Evolutionary conservation across 1,284 basidiomycete genomes (phyloP).

Genomic region (Rhodotorula sp.): DNA sequence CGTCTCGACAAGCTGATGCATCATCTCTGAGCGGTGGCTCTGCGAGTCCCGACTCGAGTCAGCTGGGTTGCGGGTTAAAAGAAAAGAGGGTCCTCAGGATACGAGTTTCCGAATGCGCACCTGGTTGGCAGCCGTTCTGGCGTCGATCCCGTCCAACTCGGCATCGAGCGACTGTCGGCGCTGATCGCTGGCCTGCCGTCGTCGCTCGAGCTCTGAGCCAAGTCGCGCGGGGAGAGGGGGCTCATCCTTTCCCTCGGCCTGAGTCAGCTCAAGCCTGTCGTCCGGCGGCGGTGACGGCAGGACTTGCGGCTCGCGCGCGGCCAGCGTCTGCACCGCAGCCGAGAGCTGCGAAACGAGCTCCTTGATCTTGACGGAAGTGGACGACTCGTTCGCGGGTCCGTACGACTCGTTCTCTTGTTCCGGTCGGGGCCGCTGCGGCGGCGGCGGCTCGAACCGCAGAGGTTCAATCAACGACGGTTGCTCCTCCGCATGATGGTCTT

Average conservation of each 20-base stretch:
- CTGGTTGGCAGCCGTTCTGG: not conserved
- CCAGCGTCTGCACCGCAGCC: conserved; percentile 22
- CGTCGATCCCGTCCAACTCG: conserved; percentile 60
- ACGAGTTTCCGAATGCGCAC: conserved; percentile 2
- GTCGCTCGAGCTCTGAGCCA: not conserved
- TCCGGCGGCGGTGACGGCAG: not conserved
- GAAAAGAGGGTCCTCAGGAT: too few species aligned
- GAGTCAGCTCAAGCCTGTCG: not conserved
- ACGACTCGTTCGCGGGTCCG: not conserved
- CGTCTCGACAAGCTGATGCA: conserved; percentile 25
- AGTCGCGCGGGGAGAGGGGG: not conserved
- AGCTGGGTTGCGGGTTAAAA: not conserved
- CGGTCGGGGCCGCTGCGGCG: not conserved
- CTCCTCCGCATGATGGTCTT: not conserved
- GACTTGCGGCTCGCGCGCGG: not conserved
- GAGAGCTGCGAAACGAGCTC: conserved; percentile 25
- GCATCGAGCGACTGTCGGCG: conserved; percentile 60
- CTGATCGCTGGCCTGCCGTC: conserved; percentile 42
- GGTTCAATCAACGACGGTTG: not conserved
- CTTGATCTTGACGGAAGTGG: conserved; percentile 3
- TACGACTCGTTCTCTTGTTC: not conserved
- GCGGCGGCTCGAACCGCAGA: not conserved
- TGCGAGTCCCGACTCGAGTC: not conserved
- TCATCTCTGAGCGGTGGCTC: conserved; percentile 22
- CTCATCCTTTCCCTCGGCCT: not conserved